These are phyloP conservation scores for Aspergillus sclerotioniger DNA, from an alignment of 495 filamentous ascomycete species.

Conservation along the genomic window DNA sequence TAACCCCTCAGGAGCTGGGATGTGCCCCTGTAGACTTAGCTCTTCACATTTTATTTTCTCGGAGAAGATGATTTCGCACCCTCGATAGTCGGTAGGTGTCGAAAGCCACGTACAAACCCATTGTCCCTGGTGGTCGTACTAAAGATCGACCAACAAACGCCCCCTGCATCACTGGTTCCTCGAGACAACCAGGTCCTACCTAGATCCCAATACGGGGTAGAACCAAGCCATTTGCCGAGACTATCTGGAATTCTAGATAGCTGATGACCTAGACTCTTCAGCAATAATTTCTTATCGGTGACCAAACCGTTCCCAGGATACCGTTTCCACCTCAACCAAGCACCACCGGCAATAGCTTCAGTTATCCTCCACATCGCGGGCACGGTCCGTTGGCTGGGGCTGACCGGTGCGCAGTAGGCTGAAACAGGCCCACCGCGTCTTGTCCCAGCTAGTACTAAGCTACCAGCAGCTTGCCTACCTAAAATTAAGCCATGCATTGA, in stretches of 20 bases:
- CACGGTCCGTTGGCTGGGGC: slow-evolving; percentile 9
- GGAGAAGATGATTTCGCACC: too few species aligned
- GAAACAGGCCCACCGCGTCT: slow-evolving; percentile 1
- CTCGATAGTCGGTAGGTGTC: background rate
- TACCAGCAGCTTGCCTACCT: background rate
- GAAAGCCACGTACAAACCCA: background rate
- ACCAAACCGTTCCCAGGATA: background rate
- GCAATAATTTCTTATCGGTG: background rate
- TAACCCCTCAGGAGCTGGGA: too few species aligned
- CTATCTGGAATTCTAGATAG: background rate
- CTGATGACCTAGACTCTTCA: background rate
- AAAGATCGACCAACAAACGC: background rate
- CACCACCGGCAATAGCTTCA: background rate
- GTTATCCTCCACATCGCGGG: slow-evolving; percentile 4
- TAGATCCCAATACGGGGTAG: background rate
- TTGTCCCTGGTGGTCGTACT: background rate
- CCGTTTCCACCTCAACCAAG: background rate
- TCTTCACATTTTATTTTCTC: too few species aligned
- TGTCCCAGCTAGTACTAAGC: background rate
- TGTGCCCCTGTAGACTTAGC: too few species aligned
- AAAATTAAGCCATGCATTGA: background rate
- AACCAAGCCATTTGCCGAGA: background rate
- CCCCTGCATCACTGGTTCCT: background rate
- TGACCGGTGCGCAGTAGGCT: slow-evolving; percentile 7
- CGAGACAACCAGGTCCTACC: background rate